These are phyloP conservation scores for Celoporthe dispersa DNA, from an alignment of 2,329 filamentous ascomycete genomes.

Conservation along the genomic window DNA sequence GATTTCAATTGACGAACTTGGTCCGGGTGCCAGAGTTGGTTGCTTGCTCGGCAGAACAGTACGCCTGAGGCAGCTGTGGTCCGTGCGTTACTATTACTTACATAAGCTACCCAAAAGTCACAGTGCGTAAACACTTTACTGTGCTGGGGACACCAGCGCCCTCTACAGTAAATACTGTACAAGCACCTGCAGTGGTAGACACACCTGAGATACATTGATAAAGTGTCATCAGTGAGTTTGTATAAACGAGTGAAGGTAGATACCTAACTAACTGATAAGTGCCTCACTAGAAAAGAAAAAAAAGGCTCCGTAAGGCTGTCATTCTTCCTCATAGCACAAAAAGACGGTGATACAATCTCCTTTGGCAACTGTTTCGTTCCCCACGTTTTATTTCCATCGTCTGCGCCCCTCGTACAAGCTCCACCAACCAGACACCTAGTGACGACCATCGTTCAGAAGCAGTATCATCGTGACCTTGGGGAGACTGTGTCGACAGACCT, in stretches of 20 bases:
- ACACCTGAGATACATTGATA: not conserved
- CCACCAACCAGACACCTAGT: not conserved
- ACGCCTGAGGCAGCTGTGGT: slow-evolving; percentile 18
- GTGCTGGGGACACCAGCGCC: not conserved
- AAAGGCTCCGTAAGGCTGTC: slow-evolving; percentile 25
- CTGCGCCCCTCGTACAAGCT: slow-evolving; percentile 5
- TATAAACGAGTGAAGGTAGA: slow-evolving; percentile 26
- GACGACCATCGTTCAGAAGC: slow-evolving; percentile 13
- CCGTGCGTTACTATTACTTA: slow-evolving; percentile 12
- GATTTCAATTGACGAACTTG: slow-evolving; percentile 31
- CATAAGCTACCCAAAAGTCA: slow-evolving; percentile 15
- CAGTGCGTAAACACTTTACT: not conserved
- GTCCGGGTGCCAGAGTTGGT: slow-evolving; percentile 25
- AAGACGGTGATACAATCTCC: slow-evolving; percentile 22
- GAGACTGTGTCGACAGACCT: slow-evolving; percentile 20
- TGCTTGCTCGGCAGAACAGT: slow-evolving; percentile 28
- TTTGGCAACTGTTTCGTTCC: slow-evolving; percentile 1
- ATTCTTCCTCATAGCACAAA: slow-evolving; percentile 22
- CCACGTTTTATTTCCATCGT: not conserved
- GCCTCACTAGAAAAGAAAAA: slow-evolving; percentile 10
- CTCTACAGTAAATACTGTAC: not conserved
- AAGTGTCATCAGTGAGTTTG: slow-evolving; percentile 10
- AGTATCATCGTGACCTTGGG: slow-evolving; percentile 22
- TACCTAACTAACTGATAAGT: slow-evolving; percentile 26
- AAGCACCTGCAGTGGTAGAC: not conserved